A percentile compares a stretch with the other conserved stretches of the same genome.
phyloP scores from a whole-genome alignment of 2,329 filamentous ascomycete genomes.

The Didymellaceae sp. region DNA sequence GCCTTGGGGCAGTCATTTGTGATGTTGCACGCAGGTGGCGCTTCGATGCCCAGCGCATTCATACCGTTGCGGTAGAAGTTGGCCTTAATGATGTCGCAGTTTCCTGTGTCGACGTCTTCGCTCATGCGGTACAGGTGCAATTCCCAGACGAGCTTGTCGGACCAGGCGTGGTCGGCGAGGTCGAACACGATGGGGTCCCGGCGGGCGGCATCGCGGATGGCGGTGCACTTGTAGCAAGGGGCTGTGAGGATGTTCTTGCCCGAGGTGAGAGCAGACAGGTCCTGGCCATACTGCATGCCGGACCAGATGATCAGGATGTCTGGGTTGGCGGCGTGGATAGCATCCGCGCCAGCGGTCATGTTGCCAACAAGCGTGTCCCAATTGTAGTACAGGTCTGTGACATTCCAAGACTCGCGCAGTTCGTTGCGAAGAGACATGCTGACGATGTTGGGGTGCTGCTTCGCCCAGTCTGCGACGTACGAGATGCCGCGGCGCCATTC shows the following conservation, averaged over 20 bases:
- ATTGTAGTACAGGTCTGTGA: slow-evolving; percentile 37
- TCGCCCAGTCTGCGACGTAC: slow-evolving; percentile 61
- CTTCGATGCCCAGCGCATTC: slow-evolving; percentile 52
- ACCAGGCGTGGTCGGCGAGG: slow-evolving; percentile 55
- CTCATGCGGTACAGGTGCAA: slow-evolving; percentile 61
- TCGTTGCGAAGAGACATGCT: slow-evolving; percentile 66
- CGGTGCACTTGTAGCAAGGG: slow-evolving; percentile 50
- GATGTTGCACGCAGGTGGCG: slow-evolving; percentile 45
- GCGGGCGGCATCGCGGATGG: slow-evolving; percentile 52
- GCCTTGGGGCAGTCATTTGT: slow-evolving; percentile 45
- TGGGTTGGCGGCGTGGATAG: slow-evolving; percentile 61
- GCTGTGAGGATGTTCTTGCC: slow-evolving; percentile 47
- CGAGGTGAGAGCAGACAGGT: slow-evolving; percentile 54
- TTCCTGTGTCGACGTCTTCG: slow-evolving; percentile 52
- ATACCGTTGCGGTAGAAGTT: slow-evolving; percentile 59
- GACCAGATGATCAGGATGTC: slow-evolving; percentile 62
- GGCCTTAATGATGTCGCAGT: slow-evolving; percentile 57
- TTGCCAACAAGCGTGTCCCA: slow-evolving; percentile 47
- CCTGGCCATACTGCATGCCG: slow-evolving; percentile 61
- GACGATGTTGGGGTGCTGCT: slow-evolving; percentile 58
- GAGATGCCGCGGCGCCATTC: slow-evolving; percentile 62
- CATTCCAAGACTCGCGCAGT: slow-evolving; percentile 50
- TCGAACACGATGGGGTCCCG: slow-evolving; percentile 56
- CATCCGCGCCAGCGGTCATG: slow-evolving; percentile 55
- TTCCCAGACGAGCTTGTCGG: slow-evolving; percentile 66